Evolutionary conservation across 208 protist species (phyloP), one percentile per base, ranked within the genome.

Genomic region (Leishmania arabica): DNA sequence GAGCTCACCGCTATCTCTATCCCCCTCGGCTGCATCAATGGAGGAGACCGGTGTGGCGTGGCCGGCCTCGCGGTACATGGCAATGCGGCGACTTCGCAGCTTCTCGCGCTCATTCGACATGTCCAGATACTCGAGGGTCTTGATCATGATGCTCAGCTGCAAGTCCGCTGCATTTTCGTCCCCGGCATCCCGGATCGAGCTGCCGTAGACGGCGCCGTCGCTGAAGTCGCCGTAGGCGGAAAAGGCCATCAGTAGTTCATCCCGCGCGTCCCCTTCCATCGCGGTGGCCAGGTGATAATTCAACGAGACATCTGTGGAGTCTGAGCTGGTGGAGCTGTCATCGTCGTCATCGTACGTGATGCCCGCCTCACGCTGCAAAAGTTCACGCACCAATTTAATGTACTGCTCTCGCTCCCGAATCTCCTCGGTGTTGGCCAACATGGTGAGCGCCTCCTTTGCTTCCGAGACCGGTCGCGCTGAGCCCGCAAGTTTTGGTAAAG

Each of bases 61-160:
- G 34, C 77, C 81, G 19, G 64, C 58, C 45, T 84, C 83, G 42
- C 60, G 40, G 79, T 85, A 78, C 76, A 89, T 27, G 17, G 71
- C 83, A 17, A 82, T 83, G 27, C 90, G 90, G 75, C 91, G 91
- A 58, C 76, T 45, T n/a, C 87, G 84, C 51, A 96, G 75, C 79
- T 93, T 91, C 71, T 96, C 93, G 9, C 91, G 91, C 42, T 94
- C 91, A 69, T 94, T 95, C 17, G 93, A 95, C 47, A 95, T 93
- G 77, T 95, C 93, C 74, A 96, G 66, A 60, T 95, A 96, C 76
- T 95, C 91, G 21, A 90, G 80, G 49, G 81, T 88, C 24, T 79
- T 80, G 27, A 79, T 64, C 31, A 96, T 78, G 24, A 94, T 76
- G n/a, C 80, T 42, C 13, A 65, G 64, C 58, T 85, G 85, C 70